Conservation (phyloP, 2,329 filamentous ascomycete species). For the Phaeoacremonium minimum region DNA sequence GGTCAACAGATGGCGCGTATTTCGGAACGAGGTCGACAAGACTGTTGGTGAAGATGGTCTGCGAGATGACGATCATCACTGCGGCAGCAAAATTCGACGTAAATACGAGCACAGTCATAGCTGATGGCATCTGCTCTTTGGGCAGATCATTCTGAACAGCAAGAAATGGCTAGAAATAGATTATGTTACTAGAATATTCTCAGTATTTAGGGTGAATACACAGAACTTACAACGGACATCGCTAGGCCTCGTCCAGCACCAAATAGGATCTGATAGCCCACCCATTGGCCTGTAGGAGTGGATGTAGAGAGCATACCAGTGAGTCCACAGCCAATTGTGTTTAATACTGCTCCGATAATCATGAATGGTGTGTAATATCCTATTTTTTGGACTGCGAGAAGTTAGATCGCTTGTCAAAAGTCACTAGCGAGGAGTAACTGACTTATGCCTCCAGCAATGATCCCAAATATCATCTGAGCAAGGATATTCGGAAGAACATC, state of each 20-base stretch:
- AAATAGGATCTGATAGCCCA: not conserved
- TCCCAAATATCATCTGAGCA: not conserved
- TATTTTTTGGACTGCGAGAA: not conserved
- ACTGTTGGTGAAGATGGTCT: conserved; percentile 1
- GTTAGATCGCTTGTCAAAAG: not conserved
- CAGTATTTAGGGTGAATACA: not conserved
- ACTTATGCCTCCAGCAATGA: not conserved
- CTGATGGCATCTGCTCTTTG: not conserved
- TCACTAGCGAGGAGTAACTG: not conserved
- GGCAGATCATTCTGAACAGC: not conserved
- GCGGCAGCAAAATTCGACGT: not conserved
- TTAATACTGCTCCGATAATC: not conserved
- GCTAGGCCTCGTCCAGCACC: not conserved
- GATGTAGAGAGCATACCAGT: no score
- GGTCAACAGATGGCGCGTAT: not conserved
- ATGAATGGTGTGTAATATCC: not conserved
- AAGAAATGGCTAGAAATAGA: not conserved
- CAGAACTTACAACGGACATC: not conserved
- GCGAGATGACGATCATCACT: not conserved
- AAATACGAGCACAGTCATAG: not conserved
- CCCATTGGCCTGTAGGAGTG: not conserved
- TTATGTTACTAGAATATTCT: not conserved
- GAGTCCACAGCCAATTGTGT: not conserved
- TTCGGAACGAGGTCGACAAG: not conserved
- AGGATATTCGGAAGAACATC: conserved; percentile 22